Evolutionary conservation across 768 basidiomycete genomes (phyloP), one percentile per base, ranked within the genome.

Genomic region (Naematelia aurantialba): DNA sequence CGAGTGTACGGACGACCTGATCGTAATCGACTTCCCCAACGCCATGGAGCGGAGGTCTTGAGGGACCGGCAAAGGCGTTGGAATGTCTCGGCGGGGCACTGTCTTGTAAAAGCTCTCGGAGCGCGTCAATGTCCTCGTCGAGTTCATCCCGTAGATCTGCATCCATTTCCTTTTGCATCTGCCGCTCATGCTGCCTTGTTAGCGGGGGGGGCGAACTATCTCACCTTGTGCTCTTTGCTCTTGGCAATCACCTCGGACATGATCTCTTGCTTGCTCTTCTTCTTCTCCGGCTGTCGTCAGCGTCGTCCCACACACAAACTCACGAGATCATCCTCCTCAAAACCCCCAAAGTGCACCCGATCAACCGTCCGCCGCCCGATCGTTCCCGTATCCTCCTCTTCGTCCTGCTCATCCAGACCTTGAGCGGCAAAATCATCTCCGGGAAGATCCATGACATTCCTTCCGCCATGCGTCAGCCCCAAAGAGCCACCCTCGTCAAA

Each of bases 171-270:
- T 85, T 85, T 76, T 91, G 87, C 71, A 88, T 82, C 82, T 97
- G 93, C n/a, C 94, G 81, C 63, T 83, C 85, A 54, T 89, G 78
- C 94, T 98, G 58, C 17, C 31, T 26, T 12, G 30, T 67, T 46
- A 67, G 65, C 46, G 45, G 25, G 11, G 13, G 45, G 17, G 42
- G 12, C n/a, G 21, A 27, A 58, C 56, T 55, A 73, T 8, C 78
- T 27, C 66, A 91, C 94, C 81, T 94, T 97, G 79, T 98, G 85
- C 51, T 86, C 85, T 78, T 99, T 99, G 78, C 91, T 93, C 79
- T 98, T 99, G 1, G 91, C 89, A 46, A 99, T 90, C 30, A 99
- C 89, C 75, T 99, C 96, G 0, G 89, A 85, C 96, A 99, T 98
- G 61, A 97, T 89, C 71, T 99, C 93, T 1, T 89, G 87, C 78